phyloP scores from a whole-genome alignment of 768 basidiomycete genomes.

The Mycena kentingensis region DNA sequence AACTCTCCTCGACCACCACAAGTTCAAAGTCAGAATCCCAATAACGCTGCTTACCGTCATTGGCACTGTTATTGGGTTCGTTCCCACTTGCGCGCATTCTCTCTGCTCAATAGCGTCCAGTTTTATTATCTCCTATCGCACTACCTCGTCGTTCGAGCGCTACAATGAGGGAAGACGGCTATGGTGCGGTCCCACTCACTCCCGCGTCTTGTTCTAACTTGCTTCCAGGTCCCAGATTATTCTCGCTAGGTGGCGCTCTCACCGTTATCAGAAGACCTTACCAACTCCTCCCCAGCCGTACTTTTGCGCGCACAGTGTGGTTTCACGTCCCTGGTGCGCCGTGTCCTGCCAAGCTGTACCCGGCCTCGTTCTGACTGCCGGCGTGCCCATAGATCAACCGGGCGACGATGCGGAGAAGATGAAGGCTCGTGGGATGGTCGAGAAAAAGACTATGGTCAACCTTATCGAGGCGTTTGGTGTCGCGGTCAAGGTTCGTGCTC shows the following conservation, averaged over 20 bases:
- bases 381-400: conserved; percentile 7
- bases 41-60: conserved; percentile 65
- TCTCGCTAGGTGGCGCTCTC: too few relatives aligned
- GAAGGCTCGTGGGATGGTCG: conserved; percentile 54
- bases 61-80: conserved; percentile 74
- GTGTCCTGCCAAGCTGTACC: conserved; percentile 24
- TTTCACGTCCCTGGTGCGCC: conserved; percentile 62
- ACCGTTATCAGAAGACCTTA: too few relatives aligned
- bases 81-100: too few relatives aligned
- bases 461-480: conserved; percentile 66
- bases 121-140: conserved; percentile 72
- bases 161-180: conserved; percentile 72
- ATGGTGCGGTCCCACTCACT: conserved; percentile 39
- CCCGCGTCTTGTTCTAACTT: not conserved
- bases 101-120: too few relatives aligned
- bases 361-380: conserved; percentile 25
- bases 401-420: conserved; percentile 30
- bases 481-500: too few relatives aligned
- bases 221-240: conserved; percentile 53
- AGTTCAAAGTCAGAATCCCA: conserved; percentile 45
- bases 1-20: conserved; percentile 51
- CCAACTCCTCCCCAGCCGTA: too few relatives aligned
- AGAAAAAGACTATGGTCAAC: conserved; percentile 71
- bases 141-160: conserved; percentile 73
- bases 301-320: conserved; percentile 64